Evolutionary conservation across 139 green algal genomes (phyloP).

Genomic region (Closterium sp.): DNA sequence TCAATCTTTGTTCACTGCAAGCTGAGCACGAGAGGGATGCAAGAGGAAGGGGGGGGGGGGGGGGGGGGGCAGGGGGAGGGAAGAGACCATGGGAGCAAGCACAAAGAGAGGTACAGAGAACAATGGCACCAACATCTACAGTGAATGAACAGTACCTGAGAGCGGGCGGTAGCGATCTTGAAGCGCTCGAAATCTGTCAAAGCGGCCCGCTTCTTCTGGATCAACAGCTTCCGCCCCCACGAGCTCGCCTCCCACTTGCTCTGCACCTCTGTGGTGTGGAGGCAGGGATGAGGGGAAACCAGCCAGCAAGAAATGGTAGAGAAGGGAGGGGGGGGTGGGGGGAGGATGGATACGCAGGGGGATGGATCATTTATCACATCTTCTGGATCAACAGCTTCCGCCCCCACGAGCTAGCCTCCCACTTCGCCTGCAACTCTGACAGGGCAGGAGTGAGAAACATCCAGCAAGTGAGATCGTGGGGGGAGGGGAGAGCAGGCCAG

Average conservation of each 20-base stretch:
- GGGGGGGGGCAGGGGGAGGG: no score
- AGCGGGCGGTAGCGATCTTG: conserved; percentile 63
- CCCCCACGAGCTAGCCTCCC: conserved; percentile 78
- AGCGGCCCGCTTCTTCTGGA: conserved; percentile 65
- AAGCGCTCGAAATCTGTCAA: conserved; percentile 93
- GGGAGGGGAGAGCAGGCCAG: no score
- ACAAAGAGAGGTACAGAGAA: no score
- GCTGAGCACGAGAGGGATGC: not conserved
- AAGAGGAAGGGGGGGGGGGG: not conserved
- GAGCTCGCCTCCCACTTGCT: conserved; percentile 79
- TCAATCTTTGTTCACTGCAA: no score
- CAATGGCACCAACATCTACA: not conserved
- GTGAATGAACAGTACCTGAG: conserved; percentile 43
- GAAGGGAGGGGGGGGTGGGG: no score
- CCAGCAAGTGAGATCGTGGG: no score
- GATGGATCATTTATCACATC: conserved; percentile 51
- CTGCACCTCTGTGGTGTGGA: conserved; percentile 66
- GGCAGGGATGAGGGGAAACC: not conserved
- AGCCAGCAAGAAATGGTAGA: no score
- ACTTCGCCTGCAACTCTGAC: conserved; percentile 84
- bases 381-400: conserved; percentile 78
- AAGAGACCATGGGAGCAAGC: no score
- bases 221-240: conserved; percentile 88
- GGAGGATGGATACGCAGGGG: no score
- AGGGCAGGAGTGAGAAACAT: not conserved